Percentiles rank a stretch among this genome's conserved stretches.
Conservation (phyloP, 305 asterid genomes). For the Nicotiana rustica region DNA sequence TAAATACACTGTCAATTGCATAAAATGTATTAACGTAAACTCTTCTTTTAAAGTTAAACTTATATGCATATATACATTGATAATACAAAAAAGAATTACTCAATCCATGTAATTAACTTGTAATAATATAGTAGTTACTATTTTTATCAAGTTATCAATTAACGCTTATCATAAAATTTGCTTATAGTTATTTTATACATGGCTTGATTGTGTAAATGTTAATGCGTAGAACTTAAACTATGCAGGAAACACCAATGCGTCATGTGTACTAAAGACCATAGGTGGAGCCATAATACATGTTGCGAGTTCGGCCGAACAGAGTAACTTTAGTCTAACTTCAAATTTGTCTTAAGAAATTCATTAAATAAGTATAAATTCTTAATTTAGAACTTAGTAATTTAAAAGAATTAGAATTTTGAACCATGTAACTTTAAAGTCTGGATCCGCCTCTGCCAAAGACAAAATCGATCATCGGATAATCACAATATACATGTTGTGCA, state of each 20-base stretch:
- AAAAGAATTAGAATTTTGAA: no score
- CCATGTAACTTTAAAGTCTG: no score
- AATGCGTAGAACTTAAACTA: not conserved
- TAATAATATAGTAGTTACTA: not conserved
- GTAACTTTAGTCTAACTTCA: no score
- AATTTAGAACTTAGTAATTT: no score
- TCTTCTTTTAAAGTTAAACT: not conserved
- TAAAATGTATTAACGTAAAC: no score
- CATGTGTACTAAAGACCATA: no score
- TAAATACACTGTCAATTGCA: no score
- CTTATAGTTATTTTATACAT: not conserved
- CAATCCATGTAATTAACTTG: not conserved
- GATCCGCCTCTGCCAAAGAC: not conserved
- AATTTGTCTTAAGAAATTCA: no score
- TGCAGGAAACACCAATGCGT: not conserved
- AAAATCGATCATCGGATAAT: not conserved
- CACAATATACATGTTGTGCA: slow-evolving; percentile 31
- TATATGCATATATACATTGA: not conserved
- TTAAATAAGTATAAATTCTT: no score
- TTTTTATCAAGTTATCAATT: not conserved
- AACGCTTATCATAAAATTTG: not conserved
- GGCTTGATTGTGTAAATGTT: not conserved
- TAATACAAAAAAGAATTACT: not conserved
- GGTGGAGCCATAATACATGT: no score
- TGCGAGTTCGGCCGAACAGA: no score